Base-by-base conservation (phyloP, 768 basidiomycete genomes). In the Mrakia gelida region DNA sequence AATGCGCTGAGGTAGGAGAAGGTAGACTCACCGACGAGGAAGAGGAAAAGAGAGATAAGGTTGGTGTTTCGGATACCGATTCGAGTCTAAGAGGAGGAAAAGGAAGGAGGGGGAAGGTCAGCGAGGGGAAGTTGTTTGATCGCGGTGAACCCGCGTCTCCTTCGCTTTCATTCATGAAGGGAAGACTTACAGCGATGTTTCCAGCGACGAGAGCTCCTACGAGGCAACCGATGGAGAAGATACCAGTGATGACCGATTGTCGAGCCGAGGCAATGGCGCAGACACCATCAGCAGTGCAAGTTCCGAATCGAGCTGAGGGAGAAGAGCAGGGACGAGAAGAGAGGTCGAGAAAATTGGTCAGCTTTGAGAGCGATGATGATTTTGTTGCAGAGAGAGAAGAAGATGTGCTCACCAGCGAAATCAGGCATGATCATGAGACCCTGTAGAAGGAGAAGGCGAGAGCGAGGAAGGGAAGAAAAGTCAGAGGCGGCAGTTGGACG, bases 171-270 rank as follows among this genome's bases (percentile, higher is more conserved):
- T 68, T 23, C 21, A 0, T 11, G 5, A n/a, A n/a, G n/a, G n/a
- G n/a, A 15, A 16, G 2, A 70, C 72, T n/a, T 18, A 73, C 72
- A 59, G 72, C 72, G 38, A 78, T 68, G 43, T 52, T 59, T 18
- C 77, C 77, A 15, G 77, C 72, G 41, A 65, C 41, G 73, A 78
- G 77, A 28, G 77, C 77, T 30, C 77, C 77, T 41, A 78, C 68
- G 63, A 79, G 70, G 30, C 73, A 79, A n/a, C 78, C 75, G 75
- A 79, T 68, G 23, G 78, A 79, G 78, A 79, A 79, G 75, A 79
- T 79, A 75, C 78, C 78, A 32, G 74, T 79, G 75, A 79, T 79
- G 49, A 79, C 52, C 21, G 74, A 75, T 74, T 79, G 78, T 32
- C 78, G n/a, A 38, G 16, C 10, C 21, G 74, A 68, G 26, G 73